These are phyloP conservation scores for Gloeostereum incarnatum DNA, from an alignment of 768 basidiomycete genomes.

Conservation along the genomic window DNA sequence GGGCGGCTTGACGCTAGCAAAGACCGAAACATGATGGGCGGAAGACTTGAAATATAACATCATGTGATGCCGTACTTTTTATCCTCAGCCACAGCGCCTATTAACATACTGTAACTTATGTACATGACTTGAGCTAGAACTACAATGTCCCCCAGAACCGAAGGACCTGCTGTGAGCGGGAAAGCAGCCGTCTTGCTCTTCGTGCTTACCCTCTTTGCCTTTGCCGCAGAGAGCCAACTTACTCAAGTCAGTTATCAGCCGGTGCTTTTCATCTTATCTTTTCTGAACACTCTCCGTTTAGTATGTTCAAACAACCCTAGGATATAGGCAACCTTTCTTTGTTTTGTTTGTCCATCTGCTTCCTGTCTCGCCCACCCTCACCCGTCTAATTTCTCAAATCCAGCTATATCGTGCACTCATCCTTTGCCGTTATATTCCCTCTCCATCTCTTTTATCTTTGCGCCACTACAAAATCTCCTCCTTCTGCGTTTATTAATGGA, in stretches of 20 bases:
- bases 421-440: slow-evolving; percentile 72
- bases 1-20: slow-evolving; percentile 56
- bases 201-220: slow-evolving; percentile 50
- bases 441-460: slow-evolving; percentile 66
- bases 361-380: slow-evolving; percentile 3
- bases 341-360: slow-evolving; percentile 52
- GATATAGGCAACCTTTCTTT: slow-evolving; percentile 84
- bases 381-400: no score
- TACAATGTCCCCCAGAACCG: no score
- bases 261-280: background rate
- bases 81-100: background rate
- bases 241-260: slow-evolving; percentile 45
- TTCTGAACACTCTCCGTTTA: slow-evolving; percentile 17
- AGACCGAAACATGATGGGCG: slow-evolving; percentile 48
- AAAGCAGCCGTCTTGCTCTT: slow-evolving; percentile 46
- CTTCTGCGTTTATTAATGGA: slow-evolving; percentile 37
- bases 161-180: no score
- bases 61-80: background rate
- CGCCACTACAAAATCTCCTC: slow-evolving; percentile 35
- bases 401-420: slow-evolving; percentile 85
- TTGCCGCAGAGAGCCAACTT: slow-evolving; percentile 69
- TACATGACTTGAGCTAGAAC: background rate
- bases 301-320: slow-evolving; percentile 73
- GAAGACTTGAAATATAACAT: slow-evolving; percentile 4
- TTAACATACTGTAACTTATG: background rate